Conservation (phyloP, 306 rosid species). For the Sicyos edulis region DNA sequence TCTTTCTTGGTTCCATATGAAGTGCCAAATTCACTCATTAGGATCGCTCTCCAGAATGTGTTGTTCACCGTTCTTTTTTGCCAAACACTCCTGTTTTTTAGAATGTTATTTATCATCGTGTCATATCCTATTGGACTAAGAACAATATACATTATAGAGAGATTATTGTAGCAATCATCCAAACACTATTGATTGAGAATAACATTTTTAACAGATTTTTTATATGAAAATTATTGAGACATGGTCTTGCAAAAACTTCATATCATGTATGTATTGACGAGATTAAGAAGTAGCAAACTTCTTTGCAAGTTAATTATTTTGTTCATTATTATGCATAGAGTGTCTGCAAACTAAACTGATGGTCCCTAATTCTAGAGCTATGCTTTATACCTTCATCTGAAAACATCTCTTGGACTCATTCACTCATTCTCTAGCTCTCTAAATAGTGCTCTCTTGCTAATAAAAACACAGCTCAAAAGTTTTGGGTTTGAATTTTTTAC, state of each 20-base stretch:
- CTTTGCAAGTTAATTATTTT: not conserved
- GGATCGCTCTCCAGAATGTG: not conserved
- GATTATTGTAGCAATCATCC: not conserved
- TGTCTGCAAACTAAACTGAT: conserved; percentile 4
- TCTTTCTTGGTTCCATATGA: conserved; percentile 5
- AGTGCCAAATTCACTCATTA: not conserved
- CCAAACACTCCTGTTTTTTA: not conserved
- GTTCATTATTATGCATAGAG: not conserved
- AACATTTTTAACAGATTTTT: not conserved
- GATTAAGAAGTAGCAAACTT: not conserved
- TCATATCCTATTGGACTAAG: not conserved
- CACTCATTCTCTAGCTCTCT: conserved; percentile 46
- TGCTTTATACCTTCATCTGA: conserved; percentile 83
- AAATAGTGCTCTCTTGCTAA: conserved; percentile 50
- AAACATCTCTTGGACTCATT: conserved; percentile 79
- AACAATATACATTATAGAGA: conserved; percentile 17
- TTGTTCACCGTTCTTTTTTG: not conserved
- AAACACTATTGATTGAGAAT: not conserved
- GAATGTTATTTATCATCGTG: not conserved
- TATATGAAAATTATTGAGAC: conserved; percentile 11
- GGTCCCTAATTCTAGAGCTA: conserved; percentile 38
- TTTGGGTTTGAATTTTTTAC: too few relatives aligned
- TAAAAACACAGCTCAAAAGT: too few relatives aligned
- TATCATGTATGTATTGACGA: conserved; percentile 4
- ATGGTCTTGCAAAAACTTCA: conserved; percentile 13